Evolutionary conservation across 306 rosid species (phyloP), one percentile per base, ranked within the genome.

Genomic region (Arachis hypogaea): DNA sequence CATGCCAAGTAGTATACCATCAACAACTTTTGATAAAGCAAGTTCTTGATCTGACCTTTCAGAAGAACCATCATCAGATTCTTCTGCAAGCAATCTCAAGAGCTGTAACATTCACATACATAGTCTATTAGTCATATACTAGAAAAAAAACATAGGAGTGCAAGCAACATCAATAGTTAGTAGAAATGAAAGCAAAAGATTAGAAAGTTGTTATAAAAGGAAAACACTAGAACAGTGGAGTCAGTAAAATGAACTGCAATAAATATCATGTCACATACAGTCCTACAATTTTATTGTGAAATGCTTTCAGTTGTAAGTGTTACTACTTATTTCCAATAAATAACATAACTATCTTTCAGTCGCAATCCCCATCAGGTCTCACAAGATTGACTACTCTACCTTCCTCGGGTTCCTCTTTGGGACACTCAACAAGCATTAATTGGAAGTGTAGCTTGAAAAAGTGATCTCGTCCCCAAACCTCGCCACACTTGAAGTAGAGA

Each of bases 21-120:
- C 93, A 76, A 93, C 82, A 5, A 86, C 93, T 76, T 67, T 80
- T 9, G 92, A 87, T 77, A 91, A 73, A 59, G 92, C 91, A 60
- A 83, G 90, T 66, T 89, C 91, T 76, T 82, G 90, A 62, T 91
- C 96, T 40, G 71, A 66, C 63, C 74, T 82, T 81, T 86, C 72
- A 40, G 96, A 81, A 80, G 86, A 79, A 74, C 55, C 57, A 36
- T 75, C 91, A 14, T 79, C 88, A 60, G 9, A 69, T 68, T 83
- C 94, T 80, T 89, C 94, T 11, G 92, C 81, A 38, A 93, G 90
- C 64, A 93, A 50, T 77, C 92, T 87, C 82, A 93, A 79, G 80
- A 86, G 91, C 98, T 93, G 84, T 30, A 71, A 81, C 76, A 80
- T 73, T 83, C 71, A 76, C 44, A 63, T 49, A 56, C 43, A 71